Base-by-base conservation (phyloP, 306 rosid genomes). In the Mucuna pruriens region DNA sequence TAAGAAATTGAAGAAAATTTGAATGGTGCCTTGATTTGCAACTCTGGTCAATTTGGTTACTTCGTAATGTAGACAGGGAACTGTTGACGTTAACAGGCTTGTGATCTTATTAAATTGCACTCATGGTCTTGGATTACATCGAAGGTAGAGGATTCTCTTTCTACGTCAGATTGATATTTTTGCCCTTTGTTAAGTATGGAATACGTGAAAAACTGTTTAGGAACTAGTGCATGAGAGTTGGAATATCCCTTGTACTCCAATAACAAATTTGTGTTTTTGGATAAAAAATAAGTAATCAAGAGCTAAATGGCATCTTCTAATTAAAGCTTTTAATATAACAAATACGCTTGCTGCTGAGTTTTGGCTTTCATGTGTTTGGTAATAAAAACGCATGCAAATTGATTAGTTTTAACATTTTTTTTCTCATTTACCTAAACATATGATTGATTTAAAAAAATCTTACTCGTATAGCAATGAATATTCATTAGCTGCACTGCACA, bases 401-500 rank as follows among this genome's bases (percentile, higher is more conserved):
- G 20, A 19, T 7, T 15, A 1, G 52, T 22, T 55, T 73, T n/a
- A 7, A 52, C 7, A 17, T 4, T 48, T 48, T 7, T n/a, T n/a
- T 9, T 11, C 16, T 13, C 23, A 3, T 57, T 60, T 17, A 45
- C 40, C n/a, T 39, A 22, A 57, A 6, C 52, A 55, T 15, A 3
- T 6, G 78, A 75, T 2, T 19, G 31, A 49, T 49, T 73, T 10
- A 4, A 39, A 75, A 25, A 26, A 16, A 42, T 5, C 2, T 4
- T 20, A 19, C 2, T 63, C 0, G 38, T 42, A 63, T 12, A 46
- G 11, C 81, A 65, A 15, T 34, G 39, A 49, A 65, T 64, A 22
- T 64, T 51, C 52, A 64, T 13, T 31, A 77, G 52, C 17, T 77
- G 74, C 54, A 65, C 17, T 77, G 74, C 54, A 65, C 55, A 65